Percentiles rank a stretch among this genome's conserved stretches.
Conservation (phyloP, 2,329 filamentous ascomycete species). For the Neopestalotiopsis sp. region DNA sequence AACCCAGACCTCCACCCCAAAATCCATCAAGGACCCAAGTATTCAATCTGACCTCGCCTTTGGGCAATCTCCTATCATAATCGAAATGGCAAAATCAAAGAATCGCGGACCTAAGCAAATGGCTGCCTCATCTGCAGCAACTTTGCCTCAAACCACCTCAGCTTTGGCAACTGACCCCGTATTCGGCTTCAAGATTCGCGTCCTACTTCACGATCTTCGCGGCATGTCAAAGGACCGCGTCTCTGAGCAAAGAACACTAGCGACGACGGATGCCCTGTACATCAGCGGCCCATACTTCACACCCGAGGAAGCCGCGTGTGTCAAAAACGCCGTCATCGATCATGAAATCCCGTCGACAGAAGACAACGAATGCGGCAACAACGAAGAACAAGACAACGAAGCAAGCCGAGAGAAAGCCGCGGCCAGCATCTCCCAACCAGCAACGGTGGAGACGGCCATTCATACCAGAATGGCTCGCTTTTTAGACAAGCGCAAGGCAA, state of each 20-base stretch:
- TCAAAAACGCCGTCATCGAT: not conserved
- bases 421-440: not conserved
- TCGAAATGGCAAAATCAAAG: not conserved
- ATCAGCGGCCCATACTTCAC: not conserved
- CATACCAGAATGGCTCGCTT: slow-evolving; percentile 28
- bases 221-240: not conserved
- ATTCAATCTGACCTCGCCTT: too few relatives aligned
- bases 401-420: not conserved
- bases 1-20: too few relatives aligned
- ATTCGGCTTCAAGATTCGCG: not conserved
- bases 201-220: not conserved
- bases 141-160: not conserved
- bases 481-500: slow-evolving; percentile 32
- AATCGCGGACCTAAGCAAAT: not conserved
- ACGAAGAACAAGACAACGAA: not conserved
- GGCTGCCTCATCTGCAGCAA: not conserved
- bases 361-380: not conserved
- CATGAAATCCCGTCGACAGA: not conserved
- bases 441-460: slow-evolving; percentile 29
- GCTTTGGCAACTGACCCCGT: not conserved
- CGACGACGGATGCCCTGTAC: not conserved
- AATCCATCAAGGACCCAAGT: too few relatives aligned
- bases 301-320: not conserved
- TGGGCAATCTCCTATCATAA: too few relatives aligned
- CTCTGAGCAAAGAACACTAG: not conserved